Conservation (phyloP, 1,284 basidiomycete species). For the Cutaneotrichosporon cyanovorans region DNA sequence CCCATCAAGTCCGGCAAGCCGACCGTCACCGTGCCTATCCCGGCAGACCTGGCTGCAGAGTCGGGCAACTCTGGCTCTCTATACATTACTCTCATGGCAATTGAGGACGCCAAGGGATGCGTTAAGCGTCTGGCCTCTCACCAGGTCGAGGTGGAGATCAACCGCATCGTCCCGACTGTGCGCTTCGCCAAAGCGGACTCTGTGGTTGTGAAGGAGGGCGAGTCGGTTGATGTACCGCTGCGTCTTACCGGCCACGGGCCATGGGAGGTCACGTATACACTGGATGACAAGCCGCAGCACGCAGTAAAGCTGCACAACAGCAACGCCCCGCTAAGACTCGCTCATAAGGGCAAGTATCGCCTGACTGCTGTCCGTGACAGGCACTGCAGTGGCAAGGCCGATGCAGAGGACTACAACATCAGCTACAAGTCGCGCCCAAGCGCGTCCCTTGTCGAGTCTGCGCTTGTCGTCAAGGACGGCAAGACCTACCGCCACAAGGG, state of each 20-base stretch:
- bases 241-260: constrained; percentile 83
- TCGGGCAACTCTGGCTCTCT: constrained; percentile 32
- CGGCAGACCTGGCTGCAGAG: constrained; percentile 21
- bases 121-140: constrained; percentile 67
- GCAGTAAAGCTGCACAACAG: constrained; percentile 53
- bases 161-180: constrained; percentile 76
- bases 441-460: constrained; percentile 31
- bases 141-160: constrained; percentile 81
- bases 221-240: constrained; percentile 63
- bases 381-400: constrained; percentile 71
- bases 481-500: constrained; percentile 59
- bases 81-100: constrained; percentile 50
- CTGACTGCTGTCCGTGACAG: constrained; percentile 62
- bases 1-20: constrained; percentile 55
- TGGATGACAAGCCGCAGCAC: constrained; percentile 50
- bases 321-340: constrained; percentile 65
- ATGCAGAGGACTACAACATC: constrained; percentile 59
- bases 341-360: constrained; percentile 61
- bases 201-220: constrained; percentile 67
- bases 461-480: constrained; percentile 52
- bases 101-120: constrained; percentile 85
- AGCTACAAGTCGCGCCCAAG: constrained; percentile 52
- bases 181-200: constrained; percentile 59
- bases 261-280: constrained; percentile 72
- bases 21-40: constrained; percentile 29